Percentiles rank a stretch among this genome's conserved stretches.
These are phyloP conservation scores for Neurospora sp. DNA, from an alignment of 495 filamentous ascomycete genomes.

Conservation along the genomic window DNA sequence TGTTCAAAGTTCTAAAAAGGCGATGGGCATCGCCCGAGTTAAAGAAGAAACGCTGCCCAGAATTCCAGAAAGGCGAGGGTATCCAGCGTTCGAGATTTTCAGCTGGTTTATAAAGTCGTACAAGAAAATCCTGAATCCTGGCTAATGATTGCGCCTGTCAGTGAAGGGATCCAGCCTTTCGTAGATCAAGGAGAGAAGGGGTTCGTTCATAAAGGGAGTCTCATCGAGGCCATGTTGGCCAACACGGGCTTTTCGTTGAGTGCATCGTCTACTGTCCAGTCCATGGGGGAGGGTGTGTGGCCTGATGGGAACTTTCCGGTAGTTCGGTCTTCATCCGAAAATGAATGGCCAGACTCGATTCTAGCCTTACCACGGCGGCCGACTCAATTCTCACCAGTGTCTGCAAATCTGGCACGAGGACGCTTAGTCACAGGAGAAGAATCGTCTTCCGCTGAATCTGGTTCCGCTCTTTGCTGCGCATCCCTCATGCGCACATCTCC, in stretches of 20 bases:
- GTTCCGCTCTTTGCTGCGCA: background rate
- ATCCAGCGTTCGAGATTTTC: background rate
- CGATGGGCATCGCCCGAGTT: no score
- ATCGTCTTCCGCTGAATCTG: background rate
- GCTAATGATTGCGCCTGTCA: background rate
- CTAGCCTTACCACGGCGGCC: background rate
- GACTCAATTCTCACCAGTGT: background rate
- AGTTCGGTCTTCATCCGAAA: background rate
- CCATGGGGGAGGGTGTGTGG: background rate
- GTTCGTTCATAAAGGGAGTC: background rate
- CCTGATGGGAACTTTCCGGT: background rate
- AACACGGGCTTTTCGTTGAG: background rate
- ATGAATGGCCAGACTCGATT: background rate
- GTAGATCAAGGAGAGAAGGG: background rate
- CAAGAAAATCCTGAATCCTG: background rate
- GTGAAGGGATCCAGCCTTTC: background rate
- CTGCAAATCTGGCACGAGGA: slow-evolving; percentile 3
- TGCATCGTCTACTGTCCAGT: background rate
- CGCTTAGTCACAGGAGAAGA: slow-evolving; percentile 2
- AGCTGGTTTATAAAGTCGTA: background rate
- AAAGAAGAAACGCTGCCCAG: background rate
- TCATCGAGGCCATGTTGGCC: background rate
- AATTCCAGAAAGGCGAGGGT: background rate
- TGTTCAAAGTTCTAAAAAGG: no score
- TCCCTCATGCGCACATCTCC: background rate